Evolutionary conservation across 192 early-diverging fungal species (phyloP).

Genomic region (Coemansia sp.): DNA sequence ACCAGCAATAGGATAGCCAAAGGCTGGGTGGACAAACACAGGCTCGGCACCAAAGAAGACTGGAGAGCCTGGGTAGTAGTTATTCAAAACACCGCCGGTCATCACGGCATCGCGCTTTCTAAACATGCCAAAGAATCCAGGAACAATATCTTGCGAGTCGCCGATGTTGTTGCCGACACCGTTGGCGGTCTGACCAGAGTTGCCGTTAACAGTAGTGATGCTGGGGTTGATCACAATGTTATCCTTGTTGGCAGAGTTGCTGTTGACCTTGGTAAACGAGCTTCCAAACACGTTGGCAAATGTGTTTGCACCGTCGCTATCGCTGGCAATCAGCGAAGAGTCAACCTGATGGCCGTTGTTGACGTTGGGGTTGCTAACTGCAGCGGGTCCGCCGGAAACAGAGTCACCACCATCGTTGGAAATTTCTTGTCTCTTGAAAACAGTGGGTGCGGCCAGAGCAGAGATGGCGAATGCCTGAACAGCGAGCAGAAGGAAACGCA

Average conservation of each 20-base stretch:
- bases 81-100: slow-evolving; percentile 7
- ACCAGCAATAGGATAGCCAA: background rate
- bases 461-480: slow-evolving; percentile 16
- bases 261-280: slow-evolving; percentile 31
- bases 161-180: slow-evolving; percentile 29
- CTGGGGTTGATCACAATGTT: slow-evolving; percentile 36
- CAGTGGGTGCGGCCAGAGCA: slow-evolving; percentile 18
- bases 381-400: slow-evolving; percentile 20
- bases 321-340: slow-evolving; percentile 21
- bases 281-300: slow-evolving; percentile 31
- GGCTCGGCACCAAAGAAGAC: slow-evolving; percentile 6
- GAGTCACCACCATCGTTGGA: slow-evolving; percentile 21
- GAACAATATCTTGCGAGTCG: slow-evolving; percentile 19
- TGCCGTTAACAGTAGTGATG: slow-evolving; percentile 22
- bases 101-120: slow-evolving; percentile 15
- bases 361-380: slow-evolving; percentile 30
- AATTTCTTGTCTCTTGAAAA: slow-evolving; percentile 24
- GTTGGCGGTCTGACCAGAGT: slow-evolving; percentile 26
- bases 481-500: slow-evolving; percentile 28
- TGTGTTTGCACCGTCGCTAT: slow-evolving; percentile 7
- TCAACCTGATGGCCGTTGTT: slow-evolving; percentile 34
- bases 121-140: slow-evolving; percentile 5
- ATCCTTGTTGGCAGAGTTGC: slow-evolving; percentile 44
- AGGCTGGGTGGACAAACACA: background rate
- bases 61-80: background rate